Evolutionary conservation across 164 flowering plant genomes (phyloP).

Genomic region (Aristolochia fimbriata): DNA sequence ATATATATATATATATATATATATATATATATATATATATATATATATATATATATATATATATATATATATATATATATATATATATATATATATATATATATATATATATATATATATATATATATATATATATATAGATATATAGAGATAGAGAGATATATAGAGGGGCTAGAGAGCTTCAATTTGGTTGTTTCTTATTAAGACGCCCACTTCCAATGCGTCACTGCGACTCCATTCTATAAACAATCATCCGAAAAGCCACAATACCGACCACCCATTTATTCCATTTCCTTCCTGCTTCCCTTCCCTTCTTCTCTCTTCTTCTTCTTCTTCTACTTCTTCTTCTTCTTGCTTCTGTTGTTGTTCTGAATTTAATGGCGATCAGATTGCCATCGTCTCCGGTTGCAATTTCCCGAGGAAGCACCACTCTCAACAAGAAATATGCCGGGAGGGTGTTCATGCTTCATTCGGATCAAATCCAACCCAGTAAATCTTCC

Average conservation of each 20-base stretch:
- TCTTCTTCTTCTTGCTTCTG: not conserved
- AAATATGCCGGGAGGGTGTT: not conserved
- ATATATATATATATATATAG: too few relatives aligned
- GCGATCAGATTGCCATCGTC: constrained; percentile 1
- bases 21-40: too few relatives aligned
- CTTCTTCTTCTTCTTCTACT: not conserved
- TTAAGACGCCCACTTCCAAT: not conserved
- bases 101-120: too few relatives aligned
- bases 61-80: too few relatives aligned
- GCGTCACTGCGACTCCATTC: not conserved
- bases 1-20: too few relatives aligned
- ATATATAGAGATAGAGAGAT: too few relatives aligned
- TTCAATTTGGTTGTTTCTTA: not conserved
- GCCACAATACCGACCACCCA: not conserved
- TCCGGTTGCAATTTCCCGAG: not conserved
- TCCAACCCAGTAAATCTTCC: not conserved
- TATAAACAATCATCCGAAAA: not conserved
- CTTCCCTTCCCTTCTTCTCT: not conserved
- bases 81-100: too few relatives aligned
- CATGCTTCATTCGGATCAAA: not conserved
- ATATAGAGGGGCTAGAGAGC: not conserved
- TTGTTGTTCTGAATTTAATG: constrained; percentile 1
- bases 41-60: too few relatives aligned
- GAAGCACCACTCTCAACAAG: not conserved
- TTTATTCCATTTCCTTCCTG: not conserved